Evolutionary conservation across 768 basidiomycete genomes (phyloP).

Genomic region (Favolaschia claudopus): DNA sequence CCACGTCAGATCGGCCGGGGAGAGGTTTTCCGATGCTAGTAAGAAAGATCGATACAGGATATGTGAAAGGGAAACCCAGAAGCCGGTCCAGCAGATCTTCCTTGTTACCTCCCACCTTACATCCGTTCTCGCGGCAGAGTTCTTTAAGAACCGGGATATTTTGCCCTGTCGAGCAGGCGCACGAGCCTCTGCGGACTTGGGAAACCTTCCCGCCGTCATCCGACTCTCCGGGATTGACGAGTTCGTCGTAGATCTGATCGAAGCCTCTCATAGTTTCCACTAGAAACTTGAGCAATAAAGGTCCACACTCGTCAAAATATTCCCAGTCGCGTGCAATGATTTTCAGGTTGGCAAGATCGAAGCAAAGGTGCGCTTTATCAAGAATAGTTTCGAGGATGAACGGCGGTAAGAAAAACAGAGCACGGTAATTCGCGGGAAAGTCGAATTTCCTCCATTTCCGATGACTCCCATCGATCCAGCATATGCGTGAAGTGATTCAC

Average conservation of each 20-base stretch:
- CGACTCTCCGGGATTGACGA: too few relatives aligned
- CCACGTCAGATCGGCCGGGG: too few relatives aligned
- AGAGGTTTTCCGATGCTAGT: too few relatives aligned
- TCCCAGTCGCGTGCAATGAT: background rate
- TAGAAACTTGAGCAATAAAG: background rate
- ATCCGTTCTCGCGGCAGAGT: background rate
- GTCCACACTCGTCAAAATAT: background rate
- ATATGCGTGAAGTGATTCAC: too few relatives aligned
- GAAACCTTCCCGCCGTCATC: too few relatives aligned
- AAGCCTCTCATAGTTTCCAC: background rate
- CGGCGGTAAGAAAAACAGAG: background rate
- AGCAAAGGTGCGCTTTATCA: background rate
- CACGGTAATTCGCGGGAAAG: background rate
- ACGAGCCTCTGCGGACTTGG: too few relatives aligned
- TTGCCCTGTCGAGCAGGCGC: background rate
- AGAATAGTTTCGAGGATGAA: background rate
- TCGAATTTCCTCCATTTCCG: background rate
- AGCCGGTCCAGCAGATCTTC: background rate
- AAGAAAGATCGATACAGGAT: too few relatives aligned
- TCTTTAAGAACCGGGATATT: background rate
- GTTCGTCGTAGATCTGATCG: background rate
- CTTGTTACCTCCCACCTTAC: background rate
- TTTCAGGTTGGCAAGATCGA: background rate
- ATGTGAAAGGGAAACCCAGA: background rate
- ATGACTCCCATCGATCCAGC: constrained; percentile 4